Evolutionary conservation across 768 basidiomycete genomes (phyloP).

Genomic region (Psilocybe cubensis): DNA sequence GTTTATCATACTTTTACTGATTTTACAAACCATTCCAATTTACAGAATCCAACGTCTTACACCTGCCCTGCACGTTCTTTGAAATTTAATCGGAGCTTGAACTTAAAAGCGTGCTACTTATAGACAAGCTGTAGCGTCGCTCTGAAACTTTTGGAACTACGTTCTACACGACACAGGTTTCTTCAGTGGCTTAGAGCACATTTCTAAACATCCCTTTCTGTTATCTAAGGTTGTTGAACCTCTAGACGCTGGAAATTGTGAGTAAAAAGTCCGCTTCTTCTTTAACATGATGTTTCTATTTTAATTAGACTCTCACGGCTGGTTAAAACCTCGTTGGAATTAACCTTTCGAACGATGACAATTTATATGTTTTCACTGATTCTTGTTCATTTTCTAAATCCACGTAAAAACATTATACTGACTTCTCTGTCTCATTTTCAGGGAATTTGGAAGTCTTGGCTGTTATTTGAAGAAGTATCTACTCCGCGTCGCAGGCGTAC

Average conservation of each 20-base stretch:
- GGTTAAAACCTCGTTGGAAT: slow-evolving; percentile 4
- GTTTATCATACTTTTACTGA: too few relatives aligned
- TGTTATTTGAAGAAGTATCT: not conserved
- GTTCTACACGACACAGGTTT: too few relatives aligned
- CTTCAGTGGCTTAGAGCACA: too few relatives aligned
- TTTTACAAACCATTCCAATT: too few relatives aligned
- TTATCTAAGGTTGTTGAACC: not conserved
- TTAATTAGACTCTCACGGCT: slow-evolving; percentile 18
- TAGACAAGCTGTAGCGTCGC: too few relatives aligned
- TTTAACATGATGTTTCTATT: slow-evolving; percentile 16
- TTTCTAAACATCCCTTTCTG: too few relatives aligned
- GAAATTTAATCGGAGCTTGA: not conserved
- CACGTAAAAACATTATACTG: not conserved
- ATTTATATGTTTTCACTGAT: not conserved
- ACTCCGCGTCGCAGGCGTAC: too few relatives aligned
- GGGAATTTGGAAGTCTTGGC: not conserved
- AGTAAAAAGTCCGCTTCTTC: not conserved
- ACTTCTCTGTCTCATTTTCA: not conserved
- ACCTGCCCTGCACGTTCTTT: not conserved
- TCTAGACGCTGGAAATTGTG: not conserved
- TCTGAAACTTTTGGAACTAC: too few relatives aligned
- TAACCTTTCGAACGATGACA: slow-evolving; percentile 12
- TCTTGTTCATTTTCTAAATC: not conserved
- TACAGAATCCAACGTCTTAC: too few relatives aligned
- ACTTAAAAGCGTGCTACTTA: not conserved